Base-by-base conservation (phyloP, 768 basidiomycete genomes). In the Mycena floridula region DNA sequence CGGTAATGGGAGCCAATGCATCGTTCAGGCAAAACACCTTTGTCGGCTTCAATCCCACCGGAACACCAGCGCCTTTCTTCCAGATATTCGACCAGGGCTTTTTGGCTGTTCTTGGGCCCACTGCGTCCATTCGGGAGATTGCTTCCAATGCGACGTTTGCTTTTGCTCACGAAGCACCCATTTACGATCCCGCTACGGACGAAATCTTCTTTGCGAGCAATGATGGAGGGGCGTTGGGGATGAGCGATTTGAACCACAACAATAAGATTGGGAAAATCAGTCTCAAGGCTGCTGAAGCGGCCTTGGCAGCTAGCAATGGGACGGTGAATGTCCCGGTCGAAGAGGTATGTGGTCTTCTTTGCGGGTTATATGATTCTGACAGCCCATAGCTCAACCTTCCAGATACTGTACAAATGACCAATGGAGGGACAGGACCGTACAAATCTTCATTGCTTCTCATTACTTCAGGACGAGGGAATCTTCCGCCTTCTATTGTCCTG, bases 151-250 rank as follows among this genome's bases (percentile, higher is more conserved):
- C 73, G 3, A 75, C 70, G 3, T 82, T 81, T 58, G 81, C 81
- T 3, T 79, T 87, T 49, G 86, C 85, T 15, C 87, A 90, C 55
- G 89, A 91, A 62, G 88, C 84, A 2, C 84, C 85, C 0, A 67
- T 89, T 2, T 87, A 79, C 59, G 64, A 76, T 25, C 63, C 79
- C 5, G 71, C 68, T n/a, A 81, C 79, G n/a, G 76, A 88, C 53
- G 77, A 82, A 50, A 68, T 90, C 2, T 82, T 79, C 64, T 90
- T 90, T 54, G 70, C 75, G 5, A 82, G 81, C 60, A 85, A 80
- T 48, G 78, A 75, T 44, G 85, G 85, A 5, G 84, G 82, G 2
- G 44, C 74, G 24, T 67, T 82, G 2, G 83, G 84, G 6, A 72
- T 74, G 54, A 84, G 75, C 40, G 80, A 80, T 49, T 58, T 81